Conservation (phyloP, 257 asterid genomes). For the Solanum virginianum region DNA sequence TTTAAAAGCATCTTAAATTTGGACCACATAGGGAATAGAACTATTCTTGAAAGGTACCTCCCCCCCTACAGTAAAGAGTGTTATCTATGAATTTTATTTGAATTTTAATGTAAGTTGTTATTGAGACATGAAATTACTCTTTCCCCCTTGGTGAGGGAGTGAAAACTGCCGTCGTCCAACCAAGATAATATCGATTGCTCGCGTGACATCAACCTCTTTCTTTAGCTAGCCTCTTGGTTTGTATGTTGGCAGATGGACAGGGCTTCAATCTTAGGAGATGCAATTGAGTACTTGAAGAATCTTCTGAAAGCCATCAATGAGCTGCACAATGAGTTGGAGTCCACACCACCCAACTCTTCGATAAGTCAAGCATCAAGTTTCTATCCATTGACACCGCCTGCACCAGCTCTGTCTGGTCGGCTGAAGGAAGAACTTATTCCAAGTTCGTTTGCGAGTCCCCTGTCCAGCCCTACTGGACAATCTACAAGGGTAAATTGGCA, state of each 20-base stretch:
- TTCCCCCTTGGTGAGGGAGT: not conserved
- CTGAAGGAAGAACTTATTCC: slow-evolving; percentile 66
- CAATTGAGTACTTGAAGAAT: slow-evolving; percentile 64
- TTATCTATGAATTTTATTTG: not conserved
- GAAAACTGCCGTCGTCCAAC: not conserved
- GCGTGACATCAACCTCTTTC: not conserved
- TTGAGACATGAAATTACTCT: not conserved
- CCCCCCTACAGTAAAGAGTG: not conserved
- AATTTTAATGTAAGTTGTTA: not conserved
- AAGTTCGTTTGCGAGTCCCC: slow-evolving; percentile 46
- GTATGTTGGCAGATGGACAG: slow-evolving; percentile 53
- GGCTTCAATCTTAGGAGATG: slow-evolving; percentile 76
- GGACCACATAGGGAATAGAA: slow-evolving; percentile 33
- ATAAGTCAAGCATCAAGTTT: slow-evolving; percentile 18
- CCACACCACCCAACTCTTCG: slow-evolving; percentile 33
- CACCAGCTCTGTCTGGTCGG: slow-evolving; percentile 28
- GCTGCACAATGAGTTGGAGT: slow-evolving; percentile 61
- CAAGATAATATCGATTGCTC: not conserved
- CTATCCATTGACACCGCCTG: slow-evolving; percentile 47
- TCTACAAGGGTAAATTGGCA: slow-evolving; percentile 40
- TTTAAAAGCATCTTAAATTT: slow-evolving; percentile 22
- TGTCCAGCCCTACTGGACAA: slow-evolving; percentile 60
- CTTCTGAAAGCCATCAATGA: slow-evolving; percentile 56
- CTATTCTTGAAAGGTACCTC: slow-evolving; percentile 11
- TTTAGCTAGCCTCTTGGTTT: not conserved